phyloP scores from a whole-genome alignment of 768 basidiomycete species.

The Hemileccinum rubropunctum region DNA sequence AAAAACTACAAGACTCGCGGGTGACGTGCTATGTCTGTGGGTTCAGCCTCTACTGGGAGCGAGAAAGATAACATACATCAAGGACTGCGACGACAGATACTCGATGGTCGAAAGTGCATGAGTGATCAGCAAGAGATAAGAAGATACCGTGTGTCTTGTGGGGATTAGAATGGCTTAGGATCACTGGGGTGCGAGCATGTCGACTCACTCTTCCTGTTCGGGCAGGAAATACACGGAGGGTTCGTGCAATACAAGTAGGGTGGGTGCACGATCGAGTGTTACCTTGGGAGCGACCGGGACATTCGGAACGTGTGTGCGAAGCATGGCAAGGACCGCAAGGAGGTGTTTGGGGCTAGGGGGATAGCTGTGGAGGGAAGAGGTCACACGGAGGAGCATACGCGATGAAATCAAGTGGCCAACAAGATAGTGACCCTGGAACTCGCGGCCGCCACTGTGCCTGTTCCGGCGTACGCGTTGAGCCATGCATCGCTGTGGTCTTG shows the following conservation, averaged over 20 bases:
- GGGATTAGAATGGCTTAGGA: neutral
- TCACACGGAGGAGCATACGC: conserved; percentile 5
- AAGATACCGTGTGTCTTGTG: conserved; percentile 39
- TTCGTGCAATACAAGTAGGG: conserved; percentile 59
- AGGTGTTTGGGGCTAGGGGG: conserved; percentile 60
- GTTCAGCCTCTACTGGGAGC: neutral
- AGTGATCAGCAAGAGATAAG: conserved; percentile 49
- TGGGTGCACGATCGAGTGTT: conserved; percentile 40
- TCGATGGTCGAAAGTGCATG: conserved; percentile 44
- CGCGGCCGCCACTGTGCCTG: conserved; percentile 35
- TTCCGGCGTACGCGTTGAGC: conserved; percentile 34
- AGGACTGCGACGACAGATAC: conserved; percentile 30
- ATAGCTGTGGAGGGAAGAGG: conserved; percentile 44
- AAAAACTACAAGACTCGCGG: conserved; percentile 49
- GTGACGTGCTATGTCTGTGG: conserved; percentile 14
- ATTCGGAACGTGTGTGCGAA: conserved; percentile 34
- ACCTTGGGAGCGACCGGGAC: conserved; percentile 29
- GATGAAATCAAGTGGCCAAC: conserved; percentile 39
- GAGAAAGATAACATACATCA: conserved; percentile 17
- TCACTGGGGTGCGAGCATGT: neutral
- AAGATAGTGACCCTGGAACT: conserved; percentile 50
- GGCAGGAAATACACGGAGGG: conserved; percentile 52
- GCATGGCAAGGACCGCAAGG: conserved; percentile 47
- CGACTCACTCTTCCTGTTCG: conserved; percentile 23
- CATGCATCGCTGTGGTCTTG: conserved; percentile 50